Evolutionary conservation across 2,329 filamentous ascomycete species (phyloP).

Genomic region (Venturia aucupariae): DNA sequence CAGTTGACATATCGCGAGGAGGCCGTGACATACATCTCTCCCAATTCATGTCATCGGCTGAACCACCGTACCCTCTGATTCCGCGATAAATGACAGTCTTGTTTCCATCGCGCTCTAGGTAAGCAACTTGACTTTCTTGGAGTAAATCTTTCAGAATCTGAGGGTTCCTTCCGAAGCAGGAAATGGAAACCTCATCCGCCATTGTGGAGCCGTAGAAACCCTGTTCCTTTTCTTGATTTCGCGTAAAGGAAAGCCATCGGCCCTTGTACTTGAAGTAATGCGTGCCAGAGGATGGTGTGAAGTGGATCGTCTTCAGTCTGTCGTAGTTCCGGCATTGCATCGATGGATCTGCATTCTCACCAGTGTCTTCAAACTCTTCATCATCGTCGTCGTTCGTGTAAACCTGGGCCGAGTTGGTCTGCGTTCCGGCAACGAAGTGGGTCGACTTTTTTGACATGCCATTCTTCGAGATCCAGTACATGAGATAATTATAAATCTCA

Average conservation of each 20-base stretch:
- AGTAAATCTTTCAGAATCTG: constrained; percentile 11
- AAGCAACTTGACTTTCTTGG: constrained; percentile 9
- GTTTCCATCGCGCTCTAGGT: constrained; percentile 10
- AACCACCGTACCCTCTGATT: constrained; percentile 3
- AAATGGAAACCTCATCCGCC: constrained; percentile 10
- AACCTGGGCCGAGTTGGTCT: constrained; percentile 2
- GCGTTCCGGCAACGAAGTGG: constrained; percentile 6
- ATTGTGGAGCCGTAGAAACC: constrained; percentile 6
- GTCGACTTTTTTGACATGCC: constrained; percentile 2
- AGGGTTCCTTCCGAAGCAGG: constrained; percentile 7
- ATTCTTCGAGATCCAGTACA: constrained; percentile 9
- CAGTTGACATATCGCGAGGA: constrained; percentile 1
- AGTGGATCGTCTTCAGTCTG: constrained; percentile 4
- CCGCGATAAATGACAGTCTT: constrained; percentile 11
- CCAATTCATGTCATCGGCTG: constrained; percentile 8
- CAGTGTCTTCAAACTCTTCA: constrained; percentile 8
- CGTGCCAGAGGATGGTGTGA: constrained; percentile 2
- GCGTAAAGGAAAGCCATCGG: constrained; percentile 5
- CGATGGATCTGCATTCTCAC: not conserved
- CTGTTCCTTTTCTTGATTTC: constrained; percentile 12
- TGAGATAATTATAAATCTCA: constrained; percentile 11
- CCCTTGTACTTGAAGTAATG: constrained; percentile 12
- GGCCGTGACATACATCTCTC: constrained; percentile 5
- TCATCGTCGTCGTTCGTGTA: constrained; percentile 4
- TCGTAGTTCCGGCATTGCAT: not conserved